Evolutionary conservation across 1,284 basidiomycete species (phyloP).

Genomic region (Cryptococcus sp.): DNA sequence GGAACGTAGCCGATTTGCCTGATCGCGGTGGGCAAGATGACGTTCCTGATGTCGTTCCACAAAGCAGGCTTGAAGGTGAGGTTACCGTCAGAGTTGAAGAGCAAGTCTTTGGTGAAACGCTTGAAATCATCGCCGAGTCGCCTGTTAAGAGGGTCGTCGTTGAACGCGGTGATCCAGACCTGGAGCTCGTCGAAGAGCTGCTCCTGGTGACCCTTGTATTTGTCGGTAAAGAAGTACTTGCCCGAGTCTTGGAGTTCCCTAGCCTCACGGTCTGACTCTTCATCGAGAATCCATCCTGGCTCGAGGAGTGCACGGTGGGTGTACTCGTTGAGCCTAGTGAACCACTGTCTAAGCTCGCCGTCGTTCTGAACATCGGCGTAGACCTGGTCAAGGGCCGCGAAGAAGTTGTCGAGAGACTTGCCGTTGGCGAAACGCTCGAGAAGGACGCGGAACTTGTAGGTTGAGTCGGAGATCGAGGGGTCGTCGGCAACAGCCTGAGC

Average conservation of each 20-base stretch:
- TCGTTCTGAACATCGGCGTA: conserved; percentile 77
- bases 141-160: conserved; percentile 78
- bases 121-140: conserved; percentile 82
- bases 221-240: conserved; percentile 76
- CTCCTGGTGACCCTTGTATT: conserved; percentile 84
- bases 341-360: conserved; percentile 75
- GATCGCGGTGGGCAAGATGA: conserved; percentile 79
- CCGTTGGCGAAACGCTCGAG: conserved; percentile 90
- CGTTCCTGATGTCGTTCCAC: conserved; percentile 79
- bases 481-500: conserved; percentile 58
- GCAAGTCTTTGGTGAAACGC: conserved; percentile 74
- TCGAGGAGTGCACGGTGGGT: conserved; percentile 75
- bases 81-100: conserved; percentile 74
- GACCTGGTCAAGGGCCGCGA: conserved; percentile 71
- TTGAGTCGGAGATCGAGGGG: conserved; percentile 61
- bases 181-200: conserved; percentile 69
- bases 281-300: conserved; percentile 83
- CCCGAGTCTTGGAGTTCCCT: conserved; percentile 66
- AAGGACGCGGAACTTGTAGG: conserved; percentile 70
- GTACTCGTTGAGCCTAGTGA: conserved; percentile 66
- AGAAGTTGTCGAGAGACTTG: conserved; percentile 63
- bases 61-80: conserved; percentile 85
- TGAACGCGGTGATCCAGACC: conserved; percentile 78
- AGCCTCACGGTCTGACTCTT: conserved; percentile 67
- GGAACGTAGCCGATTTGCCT: conserved; percentile 77